A percentile compares a stretch with the other conserved stretches of the same genome.
phyloP scores from a whole-genome alignment of 495 filamentous ascomycete species.

The Aspergillus bridgeri region DNA sequence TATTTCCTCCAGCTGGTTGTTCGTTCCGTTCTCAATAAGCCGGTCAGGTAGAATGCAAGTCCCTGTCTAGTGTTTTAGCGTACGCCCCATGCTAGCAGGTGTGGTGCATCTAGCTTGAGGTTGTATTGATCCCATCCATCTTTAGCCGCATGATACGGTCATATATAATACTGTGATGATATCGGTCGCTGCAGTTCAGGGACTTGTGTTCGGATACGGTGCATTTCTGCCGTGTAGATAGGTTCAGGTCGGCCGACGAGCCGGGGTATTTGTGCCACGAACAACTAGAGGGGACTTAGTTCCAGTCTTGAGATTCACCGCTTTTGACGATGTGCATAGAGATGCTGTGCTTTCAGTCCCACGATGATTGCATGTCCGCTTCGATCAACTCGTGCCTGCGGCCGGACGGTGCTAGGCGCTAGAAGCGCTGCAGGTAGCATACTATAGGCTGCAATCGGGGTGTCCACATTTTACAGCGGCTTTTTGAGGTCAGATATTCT shows the following conservation, averaged over 20 bases:
- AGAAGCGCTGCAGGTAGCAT: background rate
- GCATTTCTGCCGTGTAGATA: constrained; percentile 38
- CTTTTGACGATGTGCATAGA: constrained; percentile 30
- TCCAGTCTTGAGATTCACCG: constrained; percentile 19
- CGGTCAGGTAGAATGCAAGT: constrained; percentile 42
- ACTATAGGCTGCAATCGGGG: constrained; percentile 23
- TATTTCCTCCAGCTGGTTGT: constrained; percentile 12
- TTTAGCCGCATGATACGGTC: constrained; percentile 19
- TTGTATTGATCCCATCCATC: constrained; percentile 36
- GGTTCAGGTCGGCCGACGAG: constrained; percentile 13
- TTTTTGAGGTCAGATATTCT: too few relatives aligned
- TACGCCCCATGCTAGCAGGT: constrained; percentile 35
- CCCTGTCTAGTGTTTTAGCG: constrained; percentile 32
- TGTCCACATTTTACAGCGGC: too few relatives aligned
- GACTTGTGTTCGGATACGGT: constrained; percentile 28
- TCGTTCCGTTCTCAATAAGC: constrained; percentile 35
- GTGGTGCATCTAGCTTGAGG: constrained; percentile 19
- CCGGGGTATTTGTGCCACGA: constrained; percentile 33
- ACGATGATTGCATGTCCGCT: constrained; percentile 34
- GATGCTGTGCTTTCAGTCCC: constrained; percentile 43
- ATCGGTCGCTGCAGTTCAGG: constrained; percentile 26
- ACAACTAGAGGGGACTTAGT: constrained; percentile 28
- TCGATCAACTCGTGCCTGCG: constrained; percentile 35
- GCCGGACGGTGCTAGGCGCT: constrained; percentile 1
- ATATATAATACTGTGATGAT: constrained; percentile 24